Percentiles rank a stretch among this genome's conserved stretches.
phyloP scores from a whole-genome alignment of 202 grass and related monocot genomes.

The Zizania palustris region DNA sequence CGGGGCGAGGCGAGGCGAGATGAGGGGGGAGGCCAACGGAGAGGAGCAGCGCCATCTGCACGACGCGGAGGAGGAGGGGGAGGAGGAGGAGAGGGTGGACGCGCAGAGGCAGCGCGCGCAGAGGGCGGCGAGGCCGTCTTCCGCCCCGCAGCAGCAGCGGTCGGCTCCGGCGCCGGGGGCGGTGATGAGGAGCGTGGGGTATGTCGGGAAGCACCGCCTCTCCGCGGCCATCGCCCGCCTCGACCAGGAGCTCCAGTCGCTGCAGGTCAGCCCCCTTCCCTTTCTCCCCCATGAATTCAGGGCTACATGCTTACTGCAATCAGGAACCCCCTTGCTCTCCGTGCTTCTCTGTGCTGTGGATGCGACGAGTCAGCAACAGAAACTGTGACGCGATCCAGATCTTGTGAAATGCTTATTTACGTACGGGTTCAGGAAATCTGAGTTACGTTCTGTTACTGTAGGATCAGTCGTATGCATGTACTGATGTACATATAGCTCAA shows the following conservation, averaged over 20 bases:
- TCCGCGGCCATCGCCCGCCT: conserved; percentile 84
- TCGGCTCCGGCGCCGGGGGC: background rate
- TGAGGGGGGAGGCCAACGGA: conserved; percentile 51
- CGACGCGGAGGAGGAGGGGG: conserved; percentile 22
- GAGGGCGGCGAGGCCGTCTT: conserved; percentile 28
- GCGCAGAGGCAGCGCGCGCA: background rate
- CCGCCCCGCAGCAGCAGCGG: conserved; percentile 23
- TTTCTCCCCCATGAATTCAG: background rate
- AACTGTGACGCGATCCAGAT: conserved; percentile 33
- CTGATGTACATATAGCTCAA: background rate
- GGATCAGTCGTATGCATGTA: background rate
- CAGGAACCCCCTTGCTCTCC: background rate
- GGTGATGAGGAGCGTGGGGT: conserved; percentile 54
- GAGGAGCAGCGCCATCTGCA: conserved; percentile 14
- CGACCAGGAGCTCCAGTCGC: conserved; percentile 88
- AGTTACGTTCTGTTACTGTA: background rate
- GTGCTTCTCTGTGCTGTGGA: background rate
- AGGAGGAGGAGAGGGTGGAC: background rate
- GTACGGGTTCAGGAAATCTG: too few relatives aligned
- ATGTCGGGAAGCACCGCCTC: conserved; percentile 92
- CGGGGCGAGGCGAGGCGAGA: background rate
- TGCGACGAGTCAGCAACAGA: background rate
- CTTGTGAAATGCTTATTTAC: conserved; percentile 6
- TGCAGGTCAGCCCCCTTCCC: conserved; percentile 54
- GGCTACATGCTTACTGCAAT: background rate